Conservation (phyloP, 345 rosid genomes). For the Moringa oleifera region DNA sequence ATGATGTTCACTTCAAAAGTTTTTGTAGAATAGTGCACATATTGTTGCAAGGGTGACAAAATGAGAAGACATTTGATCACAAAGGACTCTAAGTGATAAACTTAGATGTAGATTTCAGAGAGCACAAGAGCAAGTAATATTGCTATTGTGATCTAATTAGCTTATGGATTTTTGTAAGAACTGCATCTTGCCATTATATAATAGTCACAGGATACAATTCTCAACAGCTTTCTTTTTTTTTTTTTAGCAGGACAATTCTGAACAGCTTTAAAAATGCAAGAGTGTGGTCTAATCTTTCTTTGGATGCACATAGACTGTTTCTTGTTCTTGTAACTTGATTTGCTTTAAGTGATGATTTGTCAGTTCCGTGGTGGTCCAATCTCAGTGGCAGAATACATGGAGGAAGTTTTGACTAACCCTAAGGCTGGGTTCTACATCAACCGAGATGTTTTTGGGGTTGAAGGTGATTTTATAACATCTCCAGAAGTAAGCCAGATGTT, state of each 20-base stretch:
- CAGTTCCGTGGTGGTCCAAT: slow-evolving; percentile 95
- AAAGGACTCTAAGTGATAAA: too few species aligned
- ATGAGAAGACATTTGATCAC: too few species aligned
- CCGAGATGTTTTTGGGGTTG: slow-evolving; percentile 88
- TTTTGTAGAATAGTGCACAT: too few species aligned
- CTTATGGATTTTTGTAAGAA: not conserved
- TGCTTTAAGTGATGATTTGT: slow-evolving; percentile 11
- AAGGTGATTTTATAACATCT: slow-evolving; percentile 93
- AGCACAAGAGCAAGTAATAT: not conserved
- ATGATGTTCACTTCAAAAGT: too few species aligned
- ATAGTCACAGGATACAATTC: too few species aligned
- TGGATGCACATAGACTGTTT: not conserved
- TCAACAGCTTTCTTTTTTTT: too few species aligned
- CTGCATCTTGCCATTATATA: too few species aligned
- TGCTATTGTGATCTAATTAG: not conserved
- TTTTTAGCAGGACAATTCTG: too few species aligned
- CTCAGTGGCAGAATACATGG: slow-evolving; percentile 91
- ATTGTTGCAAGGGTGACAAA: too few species aligned
- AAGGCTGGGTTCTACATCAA: slow-evolving; percentile 85
- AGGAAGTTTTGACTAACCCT: slow-evolving; percentile 91
- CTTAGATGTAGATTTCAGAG: not conserved
- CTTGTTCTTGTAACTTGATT: slow-evolving; percentile 10
- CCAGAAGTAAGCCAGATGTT: slow-evolving; percentile 99
- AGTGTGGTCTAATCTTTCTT: not conserved
- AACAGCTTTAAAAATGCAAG: not conserved